Conservation (phyloP, 2,329 filamentous ascomycete genomes). For the Phoma herbarum region DNA sequence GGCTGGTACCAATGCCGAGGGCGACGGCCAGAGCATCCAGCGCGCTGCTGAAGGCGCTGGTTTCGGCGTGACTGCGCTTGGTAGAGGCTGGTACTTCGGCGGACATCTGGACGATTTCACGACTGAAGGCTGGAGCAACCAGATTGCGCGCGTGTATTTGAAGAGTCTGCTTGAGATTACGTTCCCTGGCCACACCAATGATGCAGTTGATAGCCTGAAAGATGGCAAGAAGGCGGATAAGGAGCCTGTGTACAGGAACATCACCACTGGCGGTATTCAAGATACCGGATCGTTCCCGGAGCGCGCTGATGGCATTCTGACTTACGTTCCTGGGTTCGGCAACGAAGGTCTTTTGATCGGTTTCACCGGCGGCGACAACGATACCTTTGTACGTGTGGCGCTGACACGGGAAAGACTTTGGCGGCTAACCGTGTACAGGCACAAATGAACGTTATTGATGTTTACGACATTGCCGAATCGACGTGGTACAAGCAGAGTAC, state of each 20-base stretch:
- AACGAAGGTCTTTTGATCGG: conserved; percentile 78
- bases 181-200: conserved; percentile 73
- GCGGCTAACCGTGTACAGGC: conserved; percentile 52
- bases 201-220: conserved; percentile 65
- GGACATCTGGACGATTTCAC: conserved; percentile 75
- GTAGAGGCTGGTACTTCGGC: conserved; percentile 80
- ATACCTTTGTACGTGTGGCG: conserved; percentile 65
- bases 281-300: conserved; percentile 73
- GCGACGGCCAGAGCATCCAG: conserved; percentile 66
- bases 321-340: conserved; percentile 81
- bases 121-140: conserved; percentile 73
- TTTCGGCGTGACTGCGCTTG: conserved; percentile 72
- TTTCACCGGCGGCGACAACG: conserved; percentile 75
- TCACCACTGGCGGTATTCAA: conserved; percentile 76
- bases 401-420: not conserved
- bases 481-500: conserved; percentile 80
- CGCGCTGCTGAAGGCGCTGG: conserved; percentile 78
- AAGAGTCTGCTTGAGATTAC: conserved; percentile 80
- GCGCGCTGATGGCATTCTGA: conserved; percentile 75
- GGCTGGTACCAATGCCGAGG: conserved; percentile 68
- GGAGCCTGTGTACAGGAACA: conserved; percentile 74
- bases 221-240: conserved; percentile 64
- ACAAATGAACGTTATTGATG: conserved; percentile 76
- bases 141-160: conserved; percentile 71
- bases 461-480: conserved; percentile 77